Evolutionary conservation across 2,329 filamentous ascomycete species (phyloP).

Genomic region (Myriangium duriaei): DNA sequence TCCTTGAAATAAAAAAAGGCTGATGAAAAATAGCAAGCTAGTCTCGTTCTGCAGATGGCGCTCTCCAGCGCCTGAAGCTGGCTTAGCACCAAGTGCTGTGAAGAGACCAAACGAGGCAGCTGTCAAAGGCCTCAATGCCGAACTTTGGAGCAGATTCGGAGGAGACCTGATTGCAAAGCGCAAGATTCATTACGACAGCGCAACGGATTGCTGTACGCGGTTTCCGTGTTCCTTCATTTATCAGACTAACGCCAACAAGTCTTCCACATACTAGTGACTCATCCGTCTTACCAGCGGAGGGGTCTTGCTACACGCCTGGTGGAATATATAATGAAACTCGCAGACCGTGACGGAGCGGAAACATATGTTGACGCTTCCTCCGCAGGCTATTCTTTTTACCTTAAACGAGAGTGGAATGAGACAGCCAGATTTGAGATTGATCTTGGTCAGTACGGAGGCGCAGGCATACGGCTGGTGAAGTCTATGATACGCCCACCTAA

Average conservation of each 20-base stretch:
- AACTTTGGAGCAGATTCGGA: not conserved
- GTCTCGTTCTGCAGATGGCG: not conserved
- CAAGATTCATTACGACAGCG: not conserved
- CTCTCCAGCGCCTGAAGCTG: not conserved
- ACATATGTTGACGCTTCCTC: not conserved
- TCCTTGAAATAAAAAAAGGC: not conserved
- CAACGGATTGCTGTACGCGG: not conserved
- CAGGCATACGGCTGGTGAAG: not conserved
- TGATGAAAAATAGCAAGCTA: not conserved
- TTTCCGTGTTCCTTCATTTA: not conserved
- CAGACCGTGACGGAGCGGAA: not conserved
- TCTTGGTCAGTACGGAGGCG: not conserved
- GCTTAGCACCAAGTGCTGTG: not conserved
- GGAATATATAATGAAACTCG: not conserved
- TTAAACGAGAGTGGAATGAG: not conserved
- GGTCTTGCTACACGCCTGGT: not conserved
- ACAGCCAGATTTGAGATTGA: not conserved
- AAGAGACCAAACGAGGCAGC: not conserved
- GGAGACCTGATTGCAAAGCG: not conserved
- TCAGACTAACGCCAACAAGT: not conserved
- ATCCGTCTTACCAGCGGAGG: not conserved
- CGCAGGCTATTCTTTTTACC: not conserved
- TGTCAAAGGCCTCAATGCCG: not conserved
- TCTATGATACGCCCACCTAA: not conserved
- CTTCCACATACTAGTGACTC: not conserved